These are phyloP conservation scores for Angomonas desouzai DNA, from an alignment of 208 protist species.

Conservation along the genomic window DNA sequence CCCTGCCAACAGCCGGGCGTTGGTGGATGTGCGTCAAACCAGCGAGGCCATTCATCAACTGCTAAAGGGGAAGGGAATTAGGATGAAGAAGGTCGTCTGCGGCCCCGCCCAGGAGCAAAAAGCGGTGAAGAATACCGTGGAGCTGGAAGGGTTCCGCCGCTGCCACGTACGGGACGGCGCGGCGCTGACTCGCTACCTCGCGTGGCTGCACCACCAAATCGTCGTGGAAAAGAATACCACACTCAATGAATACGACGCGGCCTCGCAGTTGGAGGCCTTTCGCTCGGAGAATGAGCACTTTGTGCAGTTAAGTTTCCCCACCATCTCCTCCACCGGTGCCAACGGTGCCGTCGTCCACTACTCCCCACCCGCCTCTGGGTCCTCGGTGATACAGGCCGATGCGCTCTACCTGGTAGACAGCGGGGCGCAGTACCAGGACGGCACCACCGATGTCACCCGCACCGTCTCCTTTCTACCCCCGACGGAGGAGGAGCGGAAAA, in stretches of 20 bases:
- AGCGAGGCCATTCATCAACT: slow-evolving; percentile 57
- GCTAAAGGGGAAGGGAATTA: slow-evolving; percentile 25
- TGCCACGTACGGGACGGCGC: slow-evolving; percentile 92
- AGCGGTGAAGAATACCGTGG: slow-evolving; percentile 88
- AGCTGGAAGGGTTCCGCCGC: slow-evolving; percentile 89
- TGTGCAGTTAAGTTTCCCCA: slow-evolving; percentile 89
- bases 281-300: slow-evolving; percentile 72
- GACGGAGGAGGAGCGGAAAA: slow-evolving; percentile 63
- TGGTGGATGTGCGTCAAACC: slow-evolving; percentile 69
- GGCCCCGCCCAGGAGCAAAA: slow-evolving; percentile 83
- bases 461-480: slow-evolving; percentile 92
- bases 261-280: slow-evolving; percentile 73
- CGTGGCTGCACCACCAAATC: slow-evolving; percentile 86
- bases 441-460: slow-evolving; percentile 97
- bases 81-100: slow-evolving; percentile 42
- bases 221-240: slow-evolving; percentile 39
- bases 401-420: slow-evolving; percentile 94
- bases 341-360: slow-evolving; percentile 97
- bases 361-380: slow-evolving; percentile 50
- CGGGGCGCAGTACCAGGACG: slow-evolving; percentile 94
- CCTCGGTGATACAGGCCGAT: slow-evolving; percentile 52
- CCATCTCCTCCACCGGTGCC: slow-evolving; percentile 87
- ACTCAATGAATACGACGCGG: slow-evolving; percentile 86
- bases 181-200: slow-evolving; percentile 90
- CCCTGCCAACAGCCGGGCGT: slow-evolving; percentile 14